These are phyloP conservation scores for Blakeslea trispora DNA, from an alignment of 371 early-diverging fungal species.

Conservation along the genomic window DNA sequence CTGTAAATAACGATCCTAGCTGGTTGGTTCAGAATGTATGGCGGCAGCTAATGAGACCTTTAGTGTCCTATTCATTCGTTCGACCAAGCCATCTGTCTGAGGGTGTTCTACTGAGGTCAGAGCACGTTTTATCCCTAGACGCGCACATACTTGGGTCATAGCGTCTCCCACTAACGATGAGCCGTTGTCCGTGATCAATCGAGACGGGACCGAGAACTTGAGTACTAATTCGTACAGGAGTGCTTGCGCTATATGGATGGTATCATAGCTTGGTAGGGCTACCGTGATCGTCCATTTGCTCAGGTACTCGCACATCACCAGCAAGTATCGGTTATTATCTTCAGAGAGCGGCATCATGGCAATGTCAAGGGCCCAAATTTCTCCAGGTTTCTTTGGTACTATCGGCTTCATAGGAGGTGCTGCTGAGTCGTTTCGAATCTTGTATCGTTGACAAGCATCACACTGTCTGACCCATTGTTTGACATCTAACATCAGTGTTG, in stretches of 20 bases:
- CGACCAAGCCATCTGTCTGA: conserved; percentile 21
- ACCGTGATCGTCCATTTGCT: conserved; percentile 19
- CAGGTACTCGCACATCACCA: conserved; percentile 24
- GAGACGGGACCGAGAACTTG: neutral
- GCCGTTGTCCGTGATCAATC: conserved; percentile 19
- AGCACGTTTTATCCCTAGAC: conserved; percentile 10
- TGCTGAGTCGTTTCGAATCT: conserved; percentile 9
- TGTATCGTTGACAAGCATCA: conserved; percentile 9
- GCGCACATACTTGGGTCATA: conserved; percentile 9
- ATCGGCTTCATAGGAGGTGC: conserved; percentile 11
- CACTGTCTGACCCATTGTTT: neutral
- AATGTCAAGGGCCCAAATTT: conserved; percentile 28
- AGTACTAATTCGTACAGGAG: conserved; percentile 6
- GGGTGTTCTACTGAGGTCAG: conserved; percentile 24
- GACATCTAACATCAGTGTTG: conserved; percentile 2
- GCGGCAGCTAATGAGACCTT: conserved; percentile 11
- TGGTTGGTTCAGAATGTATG: neutral
- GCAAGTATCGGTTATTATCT: conserved; percentile 17
- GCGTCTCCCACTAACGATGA: conserved; percentile 14
- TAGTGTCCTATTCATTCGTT: conserved; percentile 22
- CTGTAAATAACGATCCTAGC: conserved; percentile 19
- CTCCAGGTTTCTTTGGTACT: neutral
- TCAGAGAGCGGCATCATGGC: conserved; percentile 20
- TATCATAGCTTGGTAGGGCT: conserved; percentile 7
- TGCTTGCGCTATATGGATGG: neutral